Conservation (phyloP, 176 grass and related monocot genomes). For the Tillandsia fasciculata region DNA sequence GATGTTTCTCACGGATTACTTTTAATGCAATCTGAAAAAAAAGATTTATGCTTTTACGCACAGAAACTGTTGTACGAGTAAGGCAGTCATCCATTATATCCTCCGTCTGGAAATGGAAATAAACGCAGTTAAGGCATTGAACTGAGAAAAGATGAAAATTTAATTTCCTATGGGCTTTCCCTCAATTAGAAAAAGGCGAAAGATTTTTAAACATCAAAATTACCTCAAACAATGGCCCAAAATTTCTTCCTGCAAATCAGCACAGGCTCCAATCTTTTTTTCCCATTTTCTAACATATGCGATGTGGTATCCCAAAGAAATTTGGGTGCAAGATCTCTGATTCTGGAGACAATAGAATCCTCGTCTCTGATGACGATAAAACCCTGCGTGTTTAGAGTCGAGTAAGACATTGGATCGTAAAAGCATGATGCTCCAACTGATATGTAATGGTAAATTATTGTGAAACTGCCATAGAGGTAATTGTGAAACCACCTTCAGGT, state of each 20-base stretch:
- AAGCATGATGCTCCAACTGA: too few species aligned
- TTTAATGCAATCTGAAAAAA: too few species aligned
- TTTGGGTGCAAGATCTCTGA: conserved; percentile 65
- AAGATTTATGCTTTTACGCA: too few species aligned
- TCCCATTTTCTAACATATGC: conserved; percentile 47
- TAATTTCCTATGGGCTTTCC: too few species aligned
- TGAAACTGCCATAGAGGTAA: neutral
- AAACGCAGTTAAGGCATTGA: too few species aligned
- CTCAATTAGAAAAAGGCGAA: too few species aligned
- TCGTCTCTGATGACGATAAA: conserved; percentile 85
- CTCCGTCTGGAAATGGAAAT: too few species aligned
- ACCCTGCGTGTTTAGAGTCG: conserved; percentile 38
- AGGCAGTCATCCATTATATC: too few species aligned
- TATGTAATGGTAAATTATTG: too few species aligned
- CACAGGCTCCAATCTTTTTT: conserved; percentile 42
- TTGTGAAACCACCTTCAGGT: neutral
- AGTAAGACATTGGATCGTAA: conserved; percentile 4
- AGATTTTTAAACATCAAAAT: neutral
- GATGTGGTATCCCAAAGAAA: conserved; percentile 84
- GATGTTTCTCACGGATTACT: too few species aligned
- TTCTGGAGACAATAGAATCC: conserved; percentile 51
- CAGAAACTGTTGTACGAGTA: too few species aligned
- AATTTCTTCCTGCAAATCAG: conserved; percentile 88
- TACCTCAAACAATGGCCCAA: conserved; percentile 71
- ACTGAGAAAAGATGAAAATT: neutral